These are phyloP conservation scores for Yamadazyma kitorensis DNA, from an alignment of 805 yeast species.

Conservation along the genomic window DNA sequence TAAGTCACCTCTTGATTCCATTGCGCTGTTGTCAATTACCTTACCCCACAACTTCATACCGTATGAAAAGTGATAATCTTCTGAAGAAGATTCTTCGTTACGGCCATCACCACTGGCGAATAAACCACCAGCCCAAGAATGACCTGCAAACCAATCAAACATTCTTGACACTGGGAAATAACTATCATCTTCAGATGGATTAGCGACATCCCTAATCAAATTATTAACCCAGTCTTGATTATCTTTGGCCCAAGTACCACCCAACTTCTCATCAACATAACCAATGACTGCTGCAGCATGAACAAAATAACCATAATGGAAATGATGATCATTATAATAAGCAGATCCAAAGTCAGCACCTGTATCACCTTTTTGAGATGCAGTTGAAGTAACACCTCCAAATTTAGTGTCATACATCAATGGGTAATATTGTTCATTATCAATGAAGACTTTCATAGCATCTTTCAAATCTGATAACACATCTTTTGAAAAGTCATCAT, in stretches of 20 bases:
- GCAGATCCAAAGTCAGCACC: slow-evolving; percentile 66
- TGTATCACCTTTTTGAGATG: slow-evolving; percentile 42
- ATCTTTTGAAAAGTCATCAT: slow-evolving; percentile 33
- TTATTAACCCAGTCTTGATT: slow-evolving; percentile 56
- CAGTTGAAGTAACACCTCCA: slow-evolving; percentile 56
- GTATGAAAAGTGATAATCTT: slow-evolving; percentile 69
- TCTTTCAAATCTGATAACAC: slow-evolving; percentile 36
- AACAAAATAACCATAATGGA: slow-evolving; percentile 80
- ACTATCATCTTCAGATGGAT: slow-evolving; percentile 53
- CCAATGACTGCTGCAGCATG: slow-evolving; percentile 82
- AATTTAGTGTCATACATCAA: slow-evolving; percentile 54
- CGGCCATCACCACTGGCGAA: slow-evolving; percentile 70
- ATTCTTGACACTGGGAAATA: slow-evolving; percentile 70
- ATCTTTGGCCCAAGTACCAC: slow-evolving; percentile 52
- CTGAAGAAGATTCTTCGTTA: slow-evolving; percentile 72
- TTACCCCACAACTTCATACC: slow-evolving; percentile 69
- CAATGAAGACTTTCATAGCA: slow-evolving; percentile 41
- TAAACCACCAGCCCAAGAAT: slow-evolving; percentile 76
- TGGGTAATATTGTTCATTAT: slow-evolving; percentile 46
- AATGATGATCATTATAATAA: slow-evolving; percentile 83
- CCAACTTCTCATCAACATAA: slow-evolving; percentile 52
- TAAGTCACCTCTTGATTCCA: slow-evolving; percentile 56
- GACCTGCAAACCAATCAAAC: slow-evolving; percentile 76
- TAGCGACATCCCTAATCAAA: slow-evolving; percentile 65
- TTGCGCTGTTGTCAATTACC: slow-evolving; percentile 52